These are phyloP conservation scores for Ophiocordyceps australis DNA, from an alignment of 2,329 filamentous ascomycete species.

Conservation along the genomic window DNA sequence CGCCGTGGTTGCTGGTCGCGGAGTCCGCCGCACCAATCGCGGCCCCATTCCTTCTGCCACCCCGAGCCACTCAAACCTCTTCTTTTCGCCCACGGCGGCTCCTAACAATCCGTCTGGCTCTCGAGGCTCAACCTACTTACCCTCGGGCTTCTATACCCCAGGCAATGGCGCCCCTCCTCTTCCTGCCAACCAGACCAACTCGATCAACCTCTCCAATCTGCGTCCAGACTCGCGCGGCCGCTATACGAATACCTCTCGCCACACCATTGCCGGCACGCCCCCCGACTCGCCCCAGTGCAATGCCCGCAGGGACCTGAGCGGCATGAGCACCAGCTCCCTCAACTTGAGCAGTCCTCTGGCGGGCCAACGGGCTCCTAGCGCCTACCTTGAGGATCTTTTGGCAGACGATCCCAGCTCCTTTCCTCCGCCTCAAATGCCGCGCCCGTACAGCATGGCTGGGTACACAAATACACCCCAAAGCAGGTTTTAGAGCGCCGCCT, in stretches of 20 bases:
- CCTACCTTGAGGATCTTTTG: conserved; percentile 78
- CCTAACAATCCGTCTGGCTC: conserved; percentile 38
- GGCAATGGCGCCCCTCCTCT: conserved; percentile 32
- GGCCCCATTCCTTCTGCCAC: conserved; percentile 34
- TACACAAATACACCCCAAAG: too few relatives aligned
- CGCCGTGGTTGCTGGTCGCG: conserved; percentile 23
- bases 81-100: conserved; percentile 86
- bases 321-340: conserved; percentile 49
- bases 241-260: conserved; percentile 17
- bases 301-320: conserved; percentile 32
- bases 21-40: conserved; percentile 30
- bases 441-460: too few relatives aligned
- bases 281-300: conserved; percentile 45
- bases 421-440: conserved; percentile 22
- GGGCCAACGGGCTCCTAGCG: conserved; percentile 63
- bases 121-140: conserved; percentile 66
- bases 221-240: conserved; percentile 38
- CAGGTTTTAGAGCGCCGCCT: too few relatives aligned
- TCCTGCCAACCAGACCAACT: conserved; percentile 27
- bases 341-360: conserved; percentile 38
- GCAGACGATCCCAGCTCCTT: conserved; percentile 47
- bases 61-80: conserved; percentile 53
- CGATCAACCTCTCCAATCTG: conserved; percentile 43
- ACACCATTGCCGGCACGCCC: conserved; percentile 32
- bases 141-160: conserved; percentile 79